A percentile compares a stretch with the other conserved stretches of the same genome.
phyloP scores from a whole-genome alignment of 371 early-diverging fungal species.

The Entomophthora muscae region DNA sequence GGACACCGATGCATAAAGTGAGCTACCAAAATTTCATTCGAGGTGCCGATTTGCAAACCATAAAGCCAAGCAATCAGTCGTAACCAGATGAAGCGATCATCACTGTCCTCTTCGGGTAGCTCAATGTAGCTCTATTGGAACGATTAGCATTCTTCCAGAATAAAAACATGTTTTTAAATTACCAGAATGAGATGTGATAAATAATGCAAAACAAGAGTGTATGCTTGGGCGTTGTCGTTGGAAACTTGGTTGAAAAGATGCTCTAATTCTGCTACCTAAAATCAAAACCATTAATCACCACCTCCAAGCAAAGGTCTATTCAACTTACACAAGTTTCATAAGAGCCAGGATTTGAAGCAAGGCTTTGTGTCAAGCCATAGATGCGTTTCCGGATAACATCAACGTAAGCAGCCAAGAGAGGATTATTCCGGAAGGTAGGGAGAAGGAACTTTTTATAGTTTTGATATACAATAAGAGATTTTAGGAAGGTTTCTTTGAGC shows the following conservation, averaged over 20 bases:
- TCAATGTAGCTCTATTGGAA: not conserved
- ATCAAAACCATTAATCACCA: not conserved
- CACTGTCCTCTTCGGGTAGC: not conserved
- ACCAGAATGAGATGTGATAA: not conserved
- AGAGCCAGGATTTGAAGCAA: not conserved
- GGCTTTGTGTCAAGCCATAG: not conserved
- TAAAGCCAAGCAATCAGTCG: not conserved
- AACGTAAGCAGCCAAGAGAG: not conserved
- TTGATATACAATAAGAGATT: not conserved
- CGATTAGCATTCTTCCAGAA: not conserved
- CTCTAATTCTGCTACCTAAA: not conserved
- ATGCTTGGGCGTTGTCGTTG: not conserved
- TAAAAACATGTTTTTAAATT: not conserved
- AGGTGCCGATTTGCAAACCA: not conserved
- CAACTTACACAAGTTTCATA: not conserved
- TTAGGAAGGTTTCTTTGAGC: not conserved
- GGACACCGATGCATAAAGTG: not conserved
- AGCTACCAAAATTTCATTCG: not conserved
- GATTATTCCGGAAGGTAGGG: not conserved
- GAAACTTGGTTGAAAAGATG: not conserved
- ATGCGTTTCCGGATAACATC: not conserved
- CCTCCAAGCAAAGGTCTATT: not conserved
- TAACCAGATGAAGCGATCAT: not conserved
- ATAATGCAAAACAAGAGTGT: not conserved
- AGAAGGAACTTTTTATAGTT: not conserved